Percentiles rank a stretch among this genome's conserved stretches.
Evolutionary conservation across 2,329 filamentous ascomycete species (phyloP).

Genomic region (Claviceps fusiformis): DNA sequence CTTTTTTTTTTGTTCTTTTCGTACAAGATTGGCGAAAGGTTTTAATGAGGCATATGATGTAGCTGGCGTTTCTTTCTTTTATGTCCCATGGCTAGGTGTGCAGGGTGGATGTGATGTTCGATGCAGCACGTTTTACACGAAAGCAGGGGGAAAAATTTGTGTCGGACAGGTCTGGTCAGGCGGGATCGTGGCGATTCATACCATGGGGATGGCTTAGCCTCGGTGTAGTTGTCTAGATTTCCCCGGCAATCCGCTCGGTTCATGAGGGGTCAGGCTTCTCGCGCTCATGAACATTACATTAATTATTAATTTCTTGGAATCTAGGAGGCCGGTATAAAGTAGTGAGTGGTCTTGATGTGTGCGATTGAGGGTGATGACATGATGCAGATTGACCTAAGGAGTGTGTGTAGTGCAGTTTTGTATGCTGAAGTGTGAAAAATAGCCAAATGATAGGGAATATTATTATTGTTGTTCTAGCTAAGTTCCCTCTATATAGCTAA

Average conservation of each 20-base stretch:
- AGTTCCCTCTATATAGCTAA: no score
- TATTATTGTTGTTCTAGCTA: no score
- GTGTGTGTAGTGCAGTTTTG: no score
- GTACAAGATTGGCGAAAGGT: slow-evolving; percentile 14
- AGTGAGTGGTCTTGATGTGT: no score
- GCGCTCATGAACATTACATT: slow-evolving; percentile 18
- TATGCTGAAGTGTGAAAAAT: no score
- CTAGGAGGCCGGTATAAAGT: no score
- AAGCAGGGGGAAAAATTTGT: background rate
- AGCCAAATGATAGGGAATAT: no score
- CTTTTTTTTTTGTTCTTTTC: slow-evolving; percentile 9
- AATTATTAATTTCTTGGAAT: slow-evolving; percentile 12
- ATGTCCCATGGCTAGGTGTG: slow-evolving; percentile 17
- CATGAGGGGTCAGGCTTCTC: slow-evolving; percentile 15
- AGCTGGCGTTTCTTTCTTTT: slow-evolving; percentile 11
- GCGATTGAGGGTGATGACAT: no score
- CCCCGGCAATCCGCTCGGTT: slow-evolving; percentile 11
- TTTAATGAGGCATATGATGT: slow-evolving; percentile 22
- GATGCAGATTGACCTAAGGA: no score
- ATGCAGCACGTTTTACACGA: slow-evolving; percentile 4
- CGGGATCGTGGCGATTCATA: background rate
- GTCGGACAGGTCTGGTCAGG: background rate
- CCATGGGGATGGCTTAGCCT: background rate
- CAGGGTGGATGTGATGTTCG: slow-evolving; percentile 12
- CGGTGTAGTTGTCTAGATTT: slow-evolving; percentile 10